These are phyloP conservation scores for Yamadazyma trypodendri DNA, from an alignment of 1,139 yeast genomes.

Conservation along the genomic window DNA sequence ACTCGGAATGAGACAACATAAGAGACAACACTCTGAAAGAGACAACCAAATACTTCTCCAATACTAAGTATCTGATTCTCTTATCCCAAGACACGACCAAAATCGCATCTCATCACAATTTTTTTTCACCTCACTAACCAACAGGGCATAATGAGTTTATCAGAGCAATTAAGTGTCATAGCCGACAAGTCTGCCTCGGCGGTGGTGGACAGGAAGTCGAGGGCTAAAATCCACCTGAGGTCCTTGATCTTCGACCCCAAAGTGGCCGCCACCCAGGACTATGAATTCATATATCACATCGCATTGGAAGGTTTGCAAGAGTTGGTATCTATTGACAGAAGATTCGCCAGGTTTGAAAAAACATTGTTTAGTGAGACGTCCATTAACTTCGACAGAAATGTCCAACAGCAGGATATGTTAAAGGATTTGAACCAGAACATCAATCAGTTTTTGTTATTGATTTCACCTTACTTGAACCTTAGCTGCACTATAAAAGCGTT, in stretches of 20 bases:
- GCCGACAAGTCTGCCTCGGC: constrained; percentile 66
- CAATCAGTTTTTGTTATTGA: constrained; percentile 66
- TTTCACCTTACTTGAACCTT: constrained; percentile 74
- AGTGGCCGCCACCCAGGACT: constrained; percentile 91
- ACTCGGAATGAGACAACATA: too few relatives aligned
- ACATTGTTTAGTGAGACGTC: constrained; percentile 84
- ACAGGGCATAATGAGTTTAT: constrained; percentile 52
- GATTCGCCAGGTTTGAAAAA: constrained; percentile 66
- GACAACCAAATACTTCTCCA: too few relatives aligned
- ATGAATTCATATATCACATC: constrained; percentile 71
- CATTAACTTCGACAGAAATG: constrained; percentile 72
- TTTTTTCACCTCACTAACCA: constrained; percentile 2
- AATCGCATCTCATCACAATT: constrained; percentile 11
- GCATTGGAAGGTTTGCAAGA: constrained; percentile 79
- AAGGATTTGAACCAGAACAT: constrained; percentile 73
- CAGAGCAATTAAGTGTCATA: constrained; percentile 77
- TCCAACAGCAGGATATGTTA: constrained; percentile 73
- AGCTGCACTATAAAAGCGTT: constrained; percentile 78
- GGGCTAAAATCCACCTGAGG: constrained; percentile 84
- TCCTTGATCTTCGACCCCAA: constrained; percentile 85
- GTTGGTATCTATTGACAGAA: constrained; percentile 65
- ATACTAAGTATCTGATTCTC: too few relatives aligned
- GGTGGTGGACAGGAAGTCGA: constrained; percentile 80
- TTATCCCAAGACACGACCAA: constrained; percentile 5
- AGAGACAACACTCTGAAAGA: too few relatives aligned